Evolutionary conservation across 2,329 filamentous ascomycete species (phyloP).

Genomic region (Epichloe baconii): DNA sequence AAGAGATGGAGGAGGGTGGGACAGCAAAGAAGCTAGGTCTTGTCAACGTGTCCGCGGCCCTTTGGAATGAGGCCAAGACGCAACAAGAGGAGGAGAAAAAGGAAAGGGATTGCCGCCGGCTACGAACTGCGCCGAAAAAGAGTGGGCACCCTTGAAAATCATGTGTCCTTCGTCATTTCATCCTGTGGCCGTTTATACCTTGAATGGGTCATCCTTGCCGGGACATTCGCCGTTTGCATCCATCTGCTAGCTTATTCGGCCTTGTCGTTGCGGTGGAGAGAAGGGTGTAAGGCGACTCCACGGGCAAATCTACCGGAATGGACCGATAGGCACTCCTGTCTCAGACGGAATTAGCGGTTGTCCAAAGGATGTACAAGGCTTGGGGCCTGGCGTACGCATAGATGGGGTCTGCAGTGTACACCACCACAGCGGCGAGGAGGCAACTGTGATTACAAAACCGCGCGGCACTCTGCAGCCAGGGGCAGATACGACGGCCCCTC

Average conservation of each 20-base stretch:
- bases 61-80: slow-evolving; percentile 9
- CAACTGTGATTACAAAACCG: too few species aligned
- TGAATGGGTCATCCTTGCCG: background rate
- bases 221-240: background rate
- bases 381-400: too few species aligned
- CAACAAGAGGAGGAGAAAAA: background rate
- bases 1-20: slow-evolving; percentile 5
- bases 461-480: too few species aligned
- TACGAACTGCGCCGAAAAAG: background rate
- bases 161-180: background rate
- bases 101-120: background rate
- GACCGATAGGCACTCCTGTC: too few species aligned
- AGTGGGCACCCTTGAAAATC: background rate
- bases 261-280: background rate
- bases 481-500: too few species aligned
- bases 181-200: background rate
- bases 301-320: too few species aligned
- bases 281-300: background rate
- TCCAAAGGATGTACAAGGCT: too few species aligned
- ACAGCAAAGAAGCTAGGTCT: background rate
- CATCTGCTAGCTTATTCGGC: background rate
- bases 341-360: too few species aligned
- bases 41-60: slow-evolving; percentile 17
- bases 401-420: too few species aligned
- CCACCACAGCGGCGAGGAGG: too few species aligned